Evolutionary conservation across 139 green algal genomes (phyloP).

Genomic region (Pseudopediastrum boryanum): DNA sequence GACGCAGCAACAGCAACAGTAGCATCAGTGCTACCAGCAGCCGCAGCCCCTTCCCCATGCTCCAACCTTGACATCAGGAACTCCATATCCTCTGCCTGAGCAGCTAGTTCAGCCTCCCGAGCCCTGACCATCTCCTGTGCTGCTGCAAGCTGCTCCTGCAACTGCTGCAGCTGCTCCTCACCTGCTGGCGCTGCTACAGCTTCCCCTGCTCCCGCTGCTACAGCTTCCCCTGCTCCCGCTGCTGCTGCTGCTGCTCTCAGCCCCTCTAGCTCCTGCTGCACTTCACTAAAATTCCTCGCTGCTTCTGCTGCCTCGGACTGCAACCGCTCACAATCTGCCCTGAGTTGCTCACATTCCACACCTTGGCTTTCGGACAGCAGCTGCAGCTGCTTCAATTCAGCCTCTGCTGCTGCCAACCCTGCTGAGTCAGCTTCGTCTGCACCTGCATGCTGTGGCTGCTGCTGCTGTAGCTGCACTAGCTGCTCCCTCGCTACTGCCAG

Average conservation of each 20-base stretch:
- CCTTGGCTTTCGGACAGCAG: too few relatives aligned
- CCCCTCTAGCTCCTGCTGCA: background rate
- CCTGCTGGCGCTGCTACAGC: conserved; percentile 11
- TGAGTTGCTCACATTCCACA: background rate
- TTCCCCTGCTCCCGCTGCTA: conserved; percentile 21
- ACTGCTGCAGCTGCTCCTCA: background rate
- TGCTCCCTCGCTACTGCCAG: background rate
- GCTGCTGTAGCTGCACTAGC: background rate
- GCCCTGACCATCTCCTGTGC: background rate
- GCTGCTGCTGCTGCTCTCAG: too few relatives aligned
- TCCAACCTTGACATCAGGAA: conserved; percentile 24
- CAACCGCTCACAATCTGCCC: background rate
- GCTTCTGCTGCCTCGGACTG: background rate
- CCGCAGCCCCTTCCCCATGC: background rate
- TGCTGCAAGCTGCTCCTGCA: background rate
- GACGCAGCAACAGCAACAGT: background rate
- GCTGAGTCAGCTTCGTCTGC: too few relatives aligned
- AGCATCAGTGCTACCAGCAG: background rate
- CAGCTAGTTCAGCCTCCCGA: conserved; percentile 17
- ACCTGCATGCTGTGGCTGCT: too few relatives aligned
- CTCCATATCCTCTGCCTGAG: conserved; percentile 31
- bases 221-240: conserved; percentile 5
- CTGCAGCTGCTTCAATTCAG: conserved; percentile 13
- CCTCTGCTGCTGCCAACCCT: background rate
- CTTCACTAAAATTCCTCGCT: too few relatives aligned